Evolutionary conservation across 768 basidiomycete species (phyloP).

Genomic region (Psilocybe sp.): DNA sequence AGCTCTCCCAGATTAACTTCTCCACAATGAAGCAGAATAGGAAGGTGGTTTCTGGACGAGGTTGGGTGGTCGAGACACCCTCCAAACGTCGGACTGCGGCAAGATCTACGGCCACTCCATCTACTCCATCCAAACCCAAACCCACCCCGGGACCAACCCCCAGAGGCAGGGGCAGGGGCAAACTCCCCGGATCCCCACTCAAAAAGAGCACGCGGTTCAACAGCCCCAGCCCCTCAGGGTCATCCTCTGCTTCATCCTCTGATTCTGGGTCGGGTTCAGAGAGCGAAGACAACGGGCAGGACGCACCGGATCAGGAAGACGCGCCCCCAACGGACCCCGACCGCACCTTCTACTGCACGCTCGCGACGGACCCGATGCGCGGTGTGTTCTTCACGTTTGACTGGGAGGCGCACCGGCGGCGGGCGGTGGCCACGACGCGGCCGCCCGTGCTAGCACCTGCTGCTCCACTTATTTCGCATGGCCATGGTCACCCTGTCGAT

Average conservation of each 20-base stretch:
- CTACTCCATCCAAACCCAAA: conserved; percentile 16
- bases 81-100: conserved; percentile 4
- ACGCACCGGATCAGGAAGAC: conserved; percentile 14
- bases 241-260: conserved; percentile 2
- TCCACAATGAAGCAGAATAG: conserved; percentile 10
- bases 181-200: conserved; percentile 13
- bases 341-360: conserved; percentile 49
- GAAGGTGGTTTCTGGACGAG: conserved; percentile 1
- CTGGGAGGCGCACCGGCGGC: conserved; percentile 49
- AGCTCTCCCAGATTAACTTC: conserved; percentile 10
- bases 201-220: conserved; percentile 18
- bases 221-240: no score
- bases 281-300: conserved; percentile 7
- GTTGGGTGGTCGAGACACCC: background rate
- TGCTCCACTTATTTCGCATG: no score
- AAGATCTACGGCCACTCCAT: conserved; percentile 12
- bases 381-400: conserved; percentile 62
- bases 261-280: conserved; percentile 17
- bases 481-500: no score
- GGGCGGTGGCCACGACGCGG: conserved; percentile 29
- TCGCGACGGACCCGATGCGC: conserved; percentile 54
- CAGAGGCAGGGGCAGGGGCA: no score
- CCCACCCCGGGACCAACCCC: background rate
- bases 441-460: conserved; percentile 10
- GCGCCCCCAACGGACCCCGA: conserved; percentile 14